A percentile compares a stretch with the other conserved stretches of the same genome.
phyloP scores from a whole-genome alignment of 78 protist species.

The Monocercomonoides exilis region DNA sequence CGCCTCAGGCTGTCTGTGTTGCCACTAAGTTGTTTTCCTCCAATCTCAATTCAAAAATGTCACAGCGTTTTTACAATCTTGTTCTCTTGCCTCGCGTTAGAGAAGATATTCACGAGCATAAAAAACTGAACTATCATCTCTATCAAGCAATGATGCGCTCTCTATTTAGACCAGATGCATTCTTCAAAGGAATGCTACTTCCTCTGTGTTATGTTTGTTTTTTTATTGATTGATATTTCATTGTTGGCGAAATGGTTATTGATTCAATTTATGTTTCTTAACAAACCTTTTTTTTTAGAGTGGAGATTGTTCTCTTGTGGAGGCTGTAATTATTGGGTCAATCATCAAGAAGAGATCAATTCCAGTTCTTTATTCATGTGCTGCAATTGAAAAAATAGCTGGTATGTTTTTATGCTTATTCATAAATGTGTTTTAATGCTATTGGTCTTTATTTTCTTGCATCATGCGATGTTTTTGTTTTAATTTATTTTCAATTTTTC shows the following conservation, averaged over 20 bases:
- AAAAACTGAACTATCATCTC: slow-evolving; percentile 74
- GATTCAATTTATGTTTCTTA: slow-evolving; percentile 51
- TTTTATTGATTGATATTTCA: no score
- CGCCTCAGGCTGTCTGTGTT: slow-evolving; percentile 34
- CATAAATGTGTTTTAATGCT: not conserved
- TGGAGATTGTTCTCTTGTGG: slow-evolving; percentile 34
- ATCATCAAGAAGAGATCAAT: not conserved
- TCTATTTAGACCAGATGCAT: slow-evolving; percentile 81
- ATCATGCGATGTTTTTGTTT: not conserved
- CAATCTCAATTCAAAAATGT: slow-evolving; percentile 56
- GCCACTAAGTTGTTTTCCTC: slow-evolving; percentile 76
- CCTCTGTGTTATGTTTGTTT: slow-evolving; percentile 61
- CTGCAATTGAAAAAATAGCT: slow-evolving; percentile 69
- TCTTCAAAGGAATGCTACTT: slow-evolving; percentile 84
- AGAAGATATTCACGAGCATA: slow-evolving; percentile 57
- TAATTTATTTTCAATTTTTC: not conserved
- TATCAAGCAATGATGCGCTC: slow-evolving; percentile 72
- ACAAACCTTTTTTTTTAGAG: slow-evolving; percentile 48
- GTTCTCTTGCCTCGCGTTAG: slow-evolving; percentile 79
- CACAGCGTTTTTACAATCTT: slow-evolving; percentile 75
- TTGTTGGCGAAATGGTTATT: not conserved
- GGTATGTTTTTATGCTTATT: slow-evolving; percentile 33
- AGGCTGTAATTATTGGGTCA: slow-evolving; percentile 22
- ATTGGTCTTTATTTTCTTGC: not conserved
- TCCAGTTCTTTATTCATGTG: slow-evolving; percentile 59